These are phyloP conservation scores for Sungouiella thailandica DNA, from an alignment of 805 yeast species.

Conservation along the genomic window DNA sequence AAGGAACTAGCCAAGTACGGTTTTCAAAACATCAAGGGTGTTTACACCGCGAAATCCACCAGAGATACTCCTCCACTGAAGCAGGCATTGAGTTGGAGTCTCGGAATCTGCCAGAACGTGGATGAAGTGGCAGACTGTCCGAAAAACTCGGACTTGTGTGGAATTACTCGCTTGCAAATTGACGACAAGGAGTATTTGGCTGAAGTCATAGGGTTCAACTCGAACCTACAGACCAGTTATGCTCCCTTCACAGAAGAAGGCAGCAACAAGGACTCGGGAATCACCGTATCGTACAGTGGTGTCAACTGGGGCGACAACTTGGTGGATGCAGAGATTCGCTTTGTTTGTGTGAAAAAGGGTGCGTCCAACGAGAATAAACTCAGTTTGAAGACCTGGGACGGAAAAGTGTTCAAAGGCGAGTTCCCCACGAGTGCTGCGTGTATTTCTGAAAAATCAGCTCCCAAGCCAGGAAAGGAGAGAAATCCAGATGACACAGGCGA, in stretches of 20 bases:
- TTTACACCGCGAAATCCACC: constrained; percentile 35
- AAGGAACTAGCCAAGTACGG: constrained; percentile 36
- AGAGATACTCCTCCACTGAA: constrained; percentile 76
- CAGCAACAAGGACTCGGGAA: constrained; percentile 24
- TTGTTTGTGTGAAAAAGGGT: constrained; percentile 39
- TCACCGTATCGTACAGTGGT: constrained; percentile 41
- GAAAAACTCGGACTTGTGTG: constrained; percentile 72
- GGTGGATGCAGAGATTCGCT: constrained; percentile 43
- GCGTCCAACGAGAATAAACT: constrained; percentile 20
- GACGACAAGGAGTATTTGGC: constrained; percentile 48
- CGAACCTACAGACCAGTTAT: constrained; percentile 31
- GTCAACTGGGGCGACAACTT: constrained; percentile 67
- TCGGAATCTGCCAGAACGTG: constrained; percentile 60
- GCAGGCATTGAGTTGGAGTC: constrained; percentile 58
- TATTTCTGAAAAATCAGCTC: constrained; percentile 24
- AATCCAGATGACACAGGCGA: constrained; percentile 25
- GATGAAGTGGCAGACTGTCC: constrained; percentile 51
- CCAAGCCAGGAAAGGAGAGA: constrained; percentile 21
- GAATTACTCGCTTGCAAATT: constrained; percentile 51
- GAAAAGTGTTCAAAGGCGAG: constrained; percentile 19
- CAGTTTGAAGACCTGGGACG: constrained; percentile 34
- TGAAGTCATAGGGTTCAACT: constrained; percentile 57
- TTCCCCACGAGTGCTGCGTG: constrained; percentile 37
- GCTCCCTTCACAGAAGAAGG: constrained; percentile 24
- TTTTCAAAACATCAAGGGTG: constrained; percentile 45